A percentile compares a stretch with the other conserved stretches of the same genome.
Evolutionary conservation across 495 filamentous ascomycete species (phyloP).

Genomic region (Penicillium arizonense): DNA sequence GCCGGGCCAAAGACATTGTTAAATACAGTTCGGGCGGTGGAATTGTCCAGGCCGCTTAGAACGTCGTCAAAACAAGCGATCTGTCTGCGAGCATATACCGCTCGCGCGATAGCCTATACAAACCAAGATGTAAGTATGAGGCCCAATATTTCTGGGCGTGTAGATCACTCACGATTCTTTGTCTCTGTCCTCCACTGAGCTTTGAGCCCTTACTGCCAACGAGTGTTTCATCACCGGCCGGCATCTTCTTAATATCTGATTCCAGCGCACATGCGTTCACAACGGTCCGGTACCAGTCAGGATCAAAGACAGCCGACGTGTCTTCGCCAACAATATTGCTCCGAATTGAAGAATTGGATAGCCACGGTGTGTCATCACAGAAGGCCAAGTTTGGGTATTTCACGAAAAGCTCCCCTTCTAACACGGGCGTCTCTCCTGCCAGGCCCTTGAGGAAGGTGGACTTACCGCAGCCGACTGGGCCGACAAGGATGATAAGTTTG

Average conservation of each 20-base stretch:
- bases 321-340: slow-evolving; percentile 34
- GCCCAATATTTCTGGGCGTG: background rate
- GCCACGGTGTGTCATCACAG: slow-evolving; percentile 40
- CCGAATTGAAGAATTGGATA: slow-evolving; percentile 39
- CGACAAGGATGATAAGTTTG: slow-evolving; percentile 29
- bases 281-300: slow-evolving; percentile 39
- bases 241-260: slow-evolving; percentile 32
- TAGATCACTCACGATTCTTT: slow-evolving; percentile 27
- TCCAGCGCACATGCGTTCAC: slow-evolving; percentile 37
- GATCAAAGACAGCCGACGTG: slow-evolving; percentile 22
- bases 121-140: background rate
- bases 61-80: slow-evolving; percentile 49
- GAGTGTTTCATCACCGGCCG: slow-evolving; percentile 28
- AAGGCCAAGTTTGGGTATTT: slow-evolving; percentile 32
- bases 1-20: slow-evolving; percentile 40
- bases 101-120: slow-evolving; percentile 38
- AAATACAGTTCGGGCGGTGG: slow-evolving; percentile 47
- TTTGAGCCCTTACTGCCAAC: slow-evolving; percentile 37
- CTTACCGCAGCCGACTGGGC: slow-evolving; percentile 42
- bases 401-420: slow-evolving; percentile 13
- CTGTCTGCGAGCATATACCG: slow-evolving; percentile 41
- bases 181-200: slow-evolving; percentile 41
- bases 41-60: slow-evolving; percentile 49
- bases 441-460: slow-evolving; percentile 37
- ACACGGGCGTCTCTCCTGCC: slow-evolving; percentile 14